These are phyloP conservation scores for Talaromyces sp. DNA, from an alignment of 2,329 filamentous ascomycete genomes.

Conservation along the genomic window DNA sequence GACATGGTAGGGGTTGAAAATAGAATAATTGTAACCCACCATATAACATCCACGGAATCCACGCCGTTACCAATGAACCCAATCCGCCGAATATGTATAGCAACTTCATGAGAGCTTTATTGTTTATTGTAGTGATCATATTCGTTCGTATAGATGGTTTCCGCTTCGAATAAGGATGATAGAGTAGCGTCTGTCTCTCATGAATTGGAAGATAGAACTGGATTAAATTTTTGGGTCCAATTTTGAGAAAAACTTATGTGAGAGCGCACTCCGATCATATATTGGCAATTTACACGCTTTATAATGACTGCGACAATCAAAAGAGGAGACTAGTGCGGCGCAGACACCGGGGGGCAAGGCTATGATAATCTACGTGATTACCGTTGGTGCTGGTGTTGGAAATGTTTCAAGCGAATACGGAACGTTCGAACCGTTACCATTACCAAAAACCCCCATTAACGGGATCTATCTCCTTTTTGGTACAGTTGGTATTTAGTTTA, in stretches of 20 bases:
- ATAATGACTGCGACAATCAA: neutral
- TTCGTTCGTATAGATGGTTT: neutral
- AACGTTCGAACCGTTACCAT: too few relatives aligned
- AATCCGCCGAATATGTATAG: neutral
- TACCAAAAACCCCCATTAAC: too few relatives aligned
- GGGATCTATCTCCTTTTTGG: too few relatives aligned
- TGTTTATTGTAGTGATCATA: neutral
- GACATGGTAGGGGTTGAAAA: neutral
- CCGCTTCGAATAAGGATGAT: neutral
- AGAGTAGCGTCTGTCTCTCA: neutral
- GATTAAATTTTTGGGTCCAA: neutral
- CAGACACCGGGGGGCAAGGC: neutral
- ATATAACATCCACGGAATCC: neutral
- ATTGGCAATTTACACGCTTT: neutral
- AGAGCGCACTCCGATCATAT: neutral
- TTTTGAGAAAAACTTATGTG: neutral
- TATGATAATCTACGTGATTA: neutral
- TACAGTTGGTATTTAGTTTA: too few relatives aligned
- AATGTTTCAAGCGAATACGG: too few relatives aligned
- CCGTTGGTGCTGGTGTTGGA: too few relatives aligned
- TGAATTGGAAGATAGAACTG: too few relatives aligned
- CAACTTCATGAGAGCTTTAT: neutral
- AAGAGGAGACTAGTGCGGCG: neutral
- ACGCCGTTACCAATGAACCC: neutral
- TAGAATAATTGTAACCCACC: neutral